Percentiles rank a stretch among this genome's conserved stretches.
Conservation (phyloP, 176 grass and related monocot species). For the Rhipidocladum racemiflorum region DNA sequence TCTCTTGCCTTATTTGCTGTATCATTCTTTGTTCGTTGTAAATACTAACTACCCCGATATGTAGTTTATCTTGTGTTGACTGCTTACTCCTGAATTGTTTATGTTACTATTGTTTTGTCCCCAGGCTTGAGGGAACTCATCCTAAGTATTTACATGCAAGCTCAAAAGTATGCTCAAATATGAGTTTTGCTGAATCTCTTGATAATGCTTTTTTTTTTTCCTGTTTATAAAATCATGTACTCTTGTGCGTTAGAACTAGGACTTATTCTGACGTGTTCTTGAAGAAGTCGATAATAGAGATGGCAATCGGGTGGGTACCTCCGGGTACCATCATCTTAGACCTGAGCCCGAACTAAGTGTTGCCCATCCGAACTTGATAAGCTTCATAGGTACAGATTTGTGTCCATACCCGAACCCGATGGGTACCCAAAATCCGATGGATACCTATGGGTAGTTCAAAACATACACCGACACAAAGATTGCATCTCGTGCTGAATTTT, state of each 20-base stretch:
- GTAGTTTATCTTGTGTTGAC: neutral
- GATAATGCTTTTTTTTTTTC: neutral
- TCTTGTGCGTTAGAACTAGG: neutral
- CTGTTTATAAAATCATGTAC: neutral
- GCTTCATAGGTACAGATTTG: too few species aligned
- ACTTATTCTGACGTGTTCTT: too few species aligned
- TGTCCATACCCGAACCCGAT: too few species aligned
- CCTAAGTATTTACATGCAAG: neutral
- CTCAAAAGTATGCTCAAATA: neutral
- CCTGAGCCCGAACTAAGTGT: too few species aligned
- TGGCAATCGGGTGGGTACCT: too few species aligned
- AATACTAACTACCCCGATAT: neutral
- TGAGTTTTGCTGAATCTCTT: neutral
- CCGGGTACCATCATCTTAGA: too few species aligned
- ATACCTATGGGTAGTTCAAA: too few species aligned
- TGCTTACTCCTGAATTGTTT: neutral
- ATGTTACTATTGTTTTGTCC: neutral
- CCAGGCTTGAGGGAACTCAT: neutral
- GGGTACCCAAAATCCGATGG: too few species aligned
- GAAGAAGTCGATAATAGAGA: too few species aligned
- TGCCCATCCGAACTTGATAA: too few species aligned
- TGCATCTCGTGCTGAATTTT: too few species aligned
- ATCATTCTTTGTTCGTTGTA: conserved; percentile 7
- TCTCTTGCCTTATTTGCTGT: neutral
- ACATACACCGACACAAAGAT: too few species aligned